Conservation (phyloP, 208 protist genomes). For the Leishmania arabica region DNA sequence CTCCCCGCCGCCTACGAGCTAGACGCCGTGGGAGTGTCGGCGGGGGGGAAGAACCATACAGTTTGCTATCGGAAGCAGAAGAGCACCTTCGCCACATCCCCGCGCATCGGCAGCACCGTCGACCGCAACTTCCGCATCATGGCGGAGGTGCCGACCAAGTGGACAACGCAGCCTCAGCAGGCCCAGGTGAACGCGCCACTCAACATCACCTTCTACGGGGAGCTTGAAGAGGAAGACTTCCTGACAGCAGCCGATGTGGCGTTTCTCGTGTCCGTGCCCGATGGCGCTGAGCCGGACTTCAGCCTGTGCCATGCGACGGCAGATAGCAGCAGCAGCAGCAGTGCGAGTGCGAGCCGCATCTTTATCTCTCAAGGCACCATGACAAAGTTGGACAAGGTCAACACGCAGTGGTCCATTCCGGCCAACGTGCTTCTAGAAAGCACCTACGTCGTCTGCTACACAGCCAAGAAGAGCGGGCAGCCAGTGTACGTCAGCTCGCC, state of each 20-base stretch:
- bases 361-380: constrained; percentile 17
- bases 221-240: constrained; percentile 33
- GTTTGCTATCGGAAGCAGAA: constrained; percentile 69
- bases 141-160: constrained; percentile 44
- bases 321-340: constrained; percentile 8
- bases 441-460: constrained; percentile 85
- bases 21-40: background rate
- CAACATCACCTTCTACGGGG: constrained; percentile 64
- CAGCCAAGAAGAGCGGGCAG: constrained; percentile 43
- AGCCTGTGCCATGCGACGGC: background rate
- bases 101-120: constrained; percentile 29
- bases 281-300: constrained; percentile 10
- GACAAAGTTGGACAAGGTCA: constrained; percentile 34
- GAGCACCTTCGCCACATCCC: constrained; percentile 76
- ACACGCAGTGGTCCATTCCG: constrained; percentile 76
- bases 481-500: constrained; percentile 65
- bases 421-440: constrained; percentile 31
- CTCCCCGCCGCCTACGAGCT: constrained; percentile 17
- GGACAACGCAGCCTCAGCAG: constrained; percentile 58
- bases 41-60: constrained; percentile 39
- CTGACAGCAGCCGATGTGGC: constrained; percentile 58
- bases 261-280: constrained; percentile 48
- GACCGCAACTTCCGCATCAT: constrained; percentile 68
- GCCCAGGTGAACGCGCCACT: constrained; percentile 47
- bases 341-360: background rate